These are phyloP conservation scores for Lachnellula occidentalis DNA, from an alignment of 2,329 filamentous ascomycete species.

Conservation along the genomic window DNA sequence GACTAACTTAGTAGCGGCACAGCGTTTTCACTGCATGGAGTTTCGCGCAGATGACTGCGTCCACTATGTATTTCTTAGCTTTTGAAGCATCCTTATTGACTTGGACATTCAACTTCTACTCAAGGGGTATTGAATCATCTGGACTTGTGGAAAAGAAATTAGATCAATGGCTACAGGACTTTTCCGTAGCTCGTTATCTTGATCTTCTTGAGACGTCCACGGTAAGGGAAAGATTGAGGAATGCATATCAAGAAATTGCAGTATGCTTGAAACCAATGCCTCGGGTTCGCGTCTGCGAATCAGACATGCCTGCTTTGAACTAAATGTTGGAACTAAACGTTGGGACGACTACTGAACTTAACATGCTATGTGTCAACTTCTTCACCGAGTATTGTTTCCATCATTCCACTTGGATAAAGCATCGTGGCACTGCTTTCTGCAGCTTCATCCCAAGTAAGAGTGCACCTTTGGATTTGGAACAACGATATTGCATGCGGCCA, in stretches of 20 bases:
- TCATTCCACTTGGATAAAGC: not conserved
- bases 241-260: not conserved
- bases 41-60: not conserved
- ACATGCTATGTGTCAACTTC: slow-evolving; percentile 1
- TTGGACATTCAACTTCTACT: not conserved
- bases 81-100: not conserved
- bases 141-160: too few species aligned
- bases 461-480: not conserved
- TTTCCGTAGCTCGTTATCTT: too few species aligned
- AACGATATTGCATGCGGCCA: not conserved
- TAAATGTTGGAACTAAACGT: not conserved
- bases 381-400: not conserved
- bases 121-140: not conserved
- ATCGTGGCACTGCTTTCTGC: not conserved
- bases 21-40: slow-evolving; percentile 10
- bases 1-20: slow-evolving; percentile 16
- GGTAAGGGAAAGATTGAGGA: not conserved
- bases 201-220: not conserved
- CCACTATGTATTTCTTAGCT: not conserved
- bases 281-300: not conserved
- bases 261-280: not conserved
- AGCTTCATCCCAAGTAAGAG: not conserved
- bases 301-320: not conserved
- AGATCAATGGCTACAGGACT: too few species aligned
- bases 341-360: not conserved